Evolutionary conservation across 805 yeast genomes (phyloP).

Genomic region (Cyberlindnera americana): DNA sequence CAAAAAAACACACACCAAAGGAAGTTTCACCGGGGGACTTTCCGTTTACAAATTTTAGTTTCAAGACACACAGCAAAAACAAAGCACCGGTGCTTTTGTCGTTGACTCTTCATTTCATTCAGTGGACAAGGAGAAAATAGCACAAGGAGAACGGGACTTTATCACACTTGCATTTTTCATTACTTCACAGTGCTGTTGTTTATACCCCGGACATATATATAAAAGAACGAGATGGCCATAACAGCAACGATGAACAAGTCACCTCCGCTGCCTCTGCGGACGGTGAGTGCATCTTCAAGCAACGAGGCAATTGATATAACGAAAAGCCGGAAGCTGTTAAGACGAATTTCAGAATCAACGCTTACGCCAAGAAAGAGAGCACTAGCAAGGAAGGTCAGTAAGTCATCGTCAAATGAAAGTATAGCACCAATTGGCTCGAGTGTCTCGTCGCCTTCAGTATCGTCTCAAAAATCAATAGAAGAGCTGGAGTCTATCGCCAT

Average conservation of each 20-base stretch:
- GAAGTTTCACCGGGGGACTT: no score
- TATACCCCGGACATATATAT: no score
- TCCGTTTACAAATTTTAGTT: no score
- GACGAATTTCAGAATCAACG: conserved; percentile 18
- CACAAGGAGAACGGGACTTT: no score
- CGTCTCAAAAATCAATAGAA: conserved; percentile 2
- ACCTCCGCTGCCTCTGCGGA: neutral
- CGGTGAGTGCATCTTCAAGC: conserved; percentile 3
- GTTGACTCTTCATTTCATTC: no score
- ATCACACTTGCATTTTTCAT: no score
- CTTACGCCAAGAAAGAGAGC: conserved; percentile 26
- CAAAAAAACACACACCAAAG: no score
- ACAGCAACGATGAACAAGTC: neutral
- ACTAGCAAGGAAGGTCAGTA: conserved; percentile 17
- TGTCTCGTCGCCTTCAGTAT: conserved; percentile 4
- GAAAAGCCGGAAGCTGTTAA: conserved; percentile 22
- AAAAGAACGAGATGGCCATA: no score
- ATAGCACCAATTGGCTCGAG: conserved; percentile 1
- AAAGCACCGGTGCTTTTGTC: no score
- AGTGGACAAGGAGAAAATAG: no score
- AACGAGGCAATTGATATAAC: conserved; percentile 23
- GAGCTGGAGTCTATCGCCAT: conserved; percentile 8
- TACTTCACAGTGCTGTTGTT: no score
- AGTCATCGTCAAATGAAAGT: neutral
- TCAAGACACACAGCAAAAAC: no score